Evolutionary conservation across 805 yeast species (phyloP).

Genomic region (Ogataea pignaliae): DNA sequence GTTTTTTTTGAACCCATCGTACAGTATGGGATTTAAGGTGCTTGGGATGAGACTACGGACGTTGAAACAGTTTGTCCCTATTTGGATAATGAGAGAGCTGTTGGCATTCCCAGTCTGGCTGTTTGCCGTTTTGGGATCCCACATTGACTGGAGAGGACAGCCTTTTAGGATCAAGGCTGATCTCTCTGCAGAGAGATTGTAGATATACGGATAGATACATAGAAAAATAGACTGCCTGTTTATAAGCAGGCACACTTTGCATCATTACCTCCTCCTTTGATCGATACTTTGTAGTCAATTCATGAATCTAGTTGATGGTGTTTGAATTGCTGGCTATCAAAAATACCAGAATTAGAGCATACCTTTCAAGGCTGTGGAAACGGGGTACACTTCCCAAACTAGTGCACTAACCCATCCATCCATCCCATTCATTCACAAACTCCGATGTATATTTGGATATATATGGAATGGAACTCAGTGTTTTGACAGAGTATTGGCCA

Average conservation of each 20-base stretch:
- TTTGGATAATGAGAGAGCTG: conserved; percentile 67
- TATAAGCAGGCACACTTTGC: no score
- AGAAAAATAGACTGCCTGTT: no score
- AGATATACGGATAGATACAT: conserved; percentile 4
- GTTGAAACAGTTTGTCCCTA: conserved; percentile 25
- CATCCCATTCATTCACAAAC: no score
- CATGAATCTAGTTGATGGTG: no score
- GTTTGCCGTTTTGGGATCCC: conserved; percentile 70
- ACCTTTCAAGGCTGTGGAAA: no score
- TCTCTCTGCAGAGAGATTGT: conserved; percentile 63
- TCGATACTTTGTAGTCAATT: no score
- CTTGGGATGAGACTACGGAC: conserved; percentile 2
- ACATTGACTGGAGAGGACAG: conserved; percentile 74
- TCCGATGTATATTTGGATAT: not conserved
- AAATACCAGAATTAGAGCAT: no score
- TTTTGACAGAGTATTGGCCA: not conserved
- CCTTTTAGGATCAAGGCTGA: conserved; percentile 72
- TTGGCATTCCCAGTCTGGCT: conserved; percentile 85
- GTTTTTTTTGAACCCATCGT: conserved; percentile 13
- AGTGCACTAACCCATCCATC: no score
- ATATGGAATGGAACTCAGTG: not conserved
- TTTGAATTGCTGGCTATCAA: no score
- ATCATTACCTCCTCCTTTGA: no score
- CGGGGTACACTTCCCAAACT: no score
- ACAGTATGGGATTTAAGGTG: conserved; percentile 1